phyloP scores from a whole-genome alignment of 352 stramenopile genomes.

The Aphanomyces astaci region DNA sequence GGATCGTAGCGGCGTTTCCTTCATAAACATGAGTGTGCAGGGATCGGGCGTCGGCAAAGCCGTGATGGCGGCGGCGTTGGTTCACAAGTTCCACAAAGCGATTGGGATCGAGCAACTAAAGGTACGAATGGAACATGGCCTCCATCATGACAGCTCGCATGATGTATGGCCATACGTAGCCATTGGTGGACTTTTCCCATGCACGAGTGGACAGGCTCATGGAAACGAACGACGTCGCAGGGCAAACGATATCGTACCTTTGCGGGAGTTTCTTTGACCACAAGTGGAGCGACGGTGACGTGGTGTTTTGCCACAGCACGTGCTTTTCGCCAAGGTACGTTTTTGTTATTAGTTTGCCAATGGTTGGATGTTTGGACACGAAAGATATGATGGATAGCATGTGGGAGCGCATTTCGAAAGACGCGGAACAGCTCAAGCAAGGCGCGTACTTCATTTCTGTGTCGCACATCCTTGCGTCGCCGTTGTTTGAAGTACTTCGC shows the following conservation, averaged over 20 bases:
- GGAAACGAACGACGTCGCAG: slow-evolving; percentile 33
- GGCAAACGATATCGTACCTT: slow-evolving; percentile 64
- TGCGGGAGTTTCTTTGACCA: slow-evolving; percentile 49
- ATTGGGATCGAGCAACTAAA: slow-evolving; percentile 75
- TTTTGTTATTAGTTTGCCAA: not conserved
- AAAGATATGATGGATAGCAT: slow-evolving; percentile 33
- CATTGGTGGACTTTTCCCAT: slow-evolving; percentile 63
- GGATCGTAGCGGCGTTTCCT: too few relatives aligned
- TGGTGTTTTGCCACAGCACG: slow-evolving; percentile 79
- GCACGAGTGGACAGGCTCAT: slow-evolving; percentile 53
- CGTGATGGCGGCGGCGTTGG: slow-evolving; percentile 60
- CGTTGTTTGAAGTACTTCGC: slow-evolving; percentile 60
- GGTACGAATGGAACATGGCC: slow-evolving; percentile 28
- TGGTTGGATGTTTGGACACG: not conserved
- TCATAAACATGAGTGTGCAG: too few relatives aligned
- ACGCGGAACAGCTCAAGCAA: slow-evolving; percentile 76
- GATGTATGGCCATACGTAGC: slow-evolving; percentile 35
- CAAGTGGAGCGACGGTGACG: slow-evolving; percentile 64
- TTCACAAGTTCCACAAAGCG: slow-evolving; percentile 76
- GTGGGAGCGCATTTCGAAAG: slow-evolving; percentile 68
- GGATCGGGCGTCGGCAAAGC: slow-evolving; percentile 76
- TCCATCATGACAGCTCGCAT: too few relatives aligned
- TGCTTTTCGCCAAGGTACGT: slow-evolving; percentile 76
- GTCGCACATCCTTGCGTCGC: slow-evolving; percentile 64
- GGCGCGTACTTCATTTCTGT: slow-evolving; percentile 78